A percentile compares a stretch with the other conserved stretches of the same genome.
Evolutionary conservation across 2,329 filamentous ascomycete species (phyloP).

Genomic region (Verticillium dahliae): DNA sequence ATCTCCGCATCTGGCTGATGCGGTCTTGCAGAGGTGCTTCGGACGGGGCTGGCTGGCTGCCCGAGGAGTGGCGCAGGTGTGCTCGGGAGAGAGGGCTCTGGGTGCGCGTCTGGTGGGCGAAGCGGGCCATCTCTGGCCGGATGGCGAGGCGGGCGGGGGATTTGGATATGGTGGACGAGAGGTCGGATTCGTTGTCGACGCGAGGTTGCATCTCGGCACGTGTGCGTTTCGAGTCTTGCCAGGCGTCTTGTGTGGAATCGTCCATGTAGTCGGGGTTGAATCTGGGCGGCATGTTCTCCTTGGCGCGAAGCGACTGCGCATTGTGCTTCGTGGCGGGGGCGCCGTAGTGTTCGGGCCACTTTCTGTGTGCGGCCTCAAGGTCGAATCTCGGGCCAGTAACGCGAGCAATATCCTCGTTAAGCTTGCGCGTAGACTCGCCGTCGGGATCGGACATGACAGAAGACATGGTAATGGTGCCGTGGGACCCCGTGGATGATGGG

Average conservation of each 20-base stretch:
- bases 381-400: constrained; percentile 32
- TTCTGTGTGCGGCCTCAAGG: constrained; percentile 38
- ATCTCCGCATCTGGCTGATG: constrained; percentile 24
- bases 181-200: constrained; percentile 45
- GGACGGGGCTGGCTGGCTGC: neutral
- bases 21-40: neutral
- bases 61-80: constrained; percentile 23
- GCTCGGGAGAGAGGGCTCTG: constrained; percentile 30
- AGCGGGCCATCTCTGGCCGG: constrained; percentile 17
- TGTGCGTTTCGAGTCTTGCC: constrained; percentile 31
- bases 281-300: constrained; percentile 27
- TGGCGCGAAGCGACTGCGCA: constrained; percentile 21
- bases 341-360: constrained; percentile 46
- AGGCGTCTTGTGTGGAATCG: constrained; percentile 34
- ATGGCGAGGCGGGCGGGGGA: constrained; percentile 23
- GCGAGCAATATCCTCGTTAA: constrained; percentile 41
- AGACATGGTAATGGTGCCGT: constrained; percentile 48
- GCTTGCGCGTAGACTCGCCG: constrained; percentile 45
- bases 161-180: constrained; percentile 35
- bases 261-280: constrained; percentile 26
- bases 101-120: constrained; percentile 20
- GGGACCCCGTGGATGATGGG: constrained; percentile 50
- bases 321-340: constrained; percentile 24
- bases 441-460: constrained; percentile 47
- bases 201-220: constrained; percentile 47